Evolutionary conservation across 495 filamentous ascomycete genomes (phyloP), one percentile per base, ranked within the genome.

Genomic region (Pyrenula massariospora): DNA sequence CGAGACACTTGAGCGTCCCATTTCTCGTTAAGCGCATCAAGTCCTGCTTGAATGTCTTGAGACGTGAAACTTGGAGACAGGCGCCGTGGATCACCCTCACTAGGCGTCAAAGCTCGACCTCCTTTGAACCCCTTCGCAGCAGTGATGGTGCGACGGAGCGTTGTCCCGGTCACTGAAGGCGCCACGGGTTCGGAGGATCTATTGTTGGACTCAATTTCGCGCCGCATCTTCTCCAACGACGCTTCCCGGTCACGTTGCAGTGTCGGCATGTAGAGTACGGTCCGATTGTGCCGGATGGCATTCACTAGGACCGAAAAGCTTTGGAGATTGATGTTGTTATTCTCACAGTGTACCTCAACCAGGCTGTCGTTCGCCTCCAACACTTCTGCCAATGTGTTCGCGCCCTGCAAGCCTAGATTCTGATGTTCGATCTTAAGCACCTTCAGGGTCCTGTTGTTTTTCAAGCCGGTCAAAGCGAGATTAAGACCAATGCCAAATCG

Each of bases 401-500:
- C 88, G 20, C 87, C 87, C 62, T 85, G 84, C 20, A 88, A 62
- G 23, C 85, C 85, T 19, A 80, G 66, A 54, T 73, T 78, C 68
- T 79, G 73, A 64, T 82, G 79, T 65, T 92, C 86, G 54, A 98
- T 84, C 22, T 82, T 79, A 48, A 98, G 73, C 23, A 89, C 79
- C 49, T 82, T 84, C 20, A 98, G 69, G 0, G 86, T 81, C 22
- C 66, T 83, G 69, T 96, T 96, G 54, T 80, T 71, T 56, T 84
- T 84, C 56, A 98, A 71, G 1, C 91, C 89, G 8, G 76, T 77
- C 56, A 98, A 71, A 11, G 90, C 87, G 48, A 84, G 76, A 31
- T 86, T 89, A 54, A 96, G 79, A 2, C 89, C 90, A 58, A 82
- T 84, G 20, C 92, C 91, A 36, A 96, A 83, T 49, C 87, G 83